Conservation (phyloP, 495 filamentous ascomycete species). For the Aspergillus diversus region DNA sequence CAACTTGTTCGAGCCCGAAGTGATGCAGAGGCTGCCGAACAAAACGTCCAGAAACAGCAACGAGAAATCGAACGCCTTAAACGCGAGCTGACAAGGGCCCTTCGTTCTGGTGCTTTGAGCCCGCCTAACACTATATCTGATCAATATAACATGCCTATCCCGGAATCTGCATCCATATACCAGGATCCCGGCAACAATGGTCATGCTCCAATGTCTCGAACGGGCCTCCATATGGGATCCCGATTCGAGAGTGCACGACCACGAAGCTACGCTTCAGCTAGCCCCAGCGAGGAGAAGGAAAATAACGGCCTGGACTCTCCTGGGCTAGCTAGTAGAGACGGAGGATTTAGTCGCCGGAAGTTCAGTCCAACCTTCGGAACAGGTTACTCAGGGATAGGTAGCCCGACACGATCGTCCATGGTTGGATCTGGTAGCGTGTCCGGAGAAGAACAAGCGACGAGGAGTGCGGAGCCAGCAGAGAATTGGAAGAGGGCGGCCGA, state of each 20-base stretch:
- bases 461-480: conserved; percentile 67
- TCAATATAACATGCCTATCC: conserved; percentile 37
- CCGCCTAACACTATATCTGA: conserved; percentile 41
- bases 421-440: conserved; percentile 39
- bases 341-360: conserved; percentile 46
- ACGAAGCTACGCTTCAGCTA: conserved; percentile 69
- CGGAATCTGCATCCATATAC: conserved; percentile 39
- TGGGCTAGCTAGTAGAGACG: conserved; percentile 37
- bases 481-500: conserved; percentile 99
- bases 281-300: conserved; percentile 82
- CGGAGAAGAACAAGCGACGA: conserved; percentile 41
- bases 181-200: conserved; percentile 39
- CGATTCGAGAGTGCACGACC: conserved; percentile 48
- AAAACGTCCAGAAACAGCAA: conserved; percentile 76
- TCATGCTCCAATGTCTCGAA: conserved; percentile 34
- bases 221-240: conserved; percentile 41
- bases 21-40: conserved; percentile 87
- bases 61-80: conserved; percentile 93
- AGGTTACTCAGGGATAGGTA: conserved; percentile 58
- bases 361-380: conserved; percentile 52
- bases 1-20: conserved; percentile 89
- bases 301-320: conserved; percentile 57
- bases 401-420: conserved; percentile 54
- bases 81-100: conserved; percentile 63
- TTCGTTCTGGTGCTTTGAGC: conserved; percentile 48